phyloP scores from a whole-genome alignment of 2,329 filamentous ascomycete genomes.

The Xylaria arbuscula region DNA sequence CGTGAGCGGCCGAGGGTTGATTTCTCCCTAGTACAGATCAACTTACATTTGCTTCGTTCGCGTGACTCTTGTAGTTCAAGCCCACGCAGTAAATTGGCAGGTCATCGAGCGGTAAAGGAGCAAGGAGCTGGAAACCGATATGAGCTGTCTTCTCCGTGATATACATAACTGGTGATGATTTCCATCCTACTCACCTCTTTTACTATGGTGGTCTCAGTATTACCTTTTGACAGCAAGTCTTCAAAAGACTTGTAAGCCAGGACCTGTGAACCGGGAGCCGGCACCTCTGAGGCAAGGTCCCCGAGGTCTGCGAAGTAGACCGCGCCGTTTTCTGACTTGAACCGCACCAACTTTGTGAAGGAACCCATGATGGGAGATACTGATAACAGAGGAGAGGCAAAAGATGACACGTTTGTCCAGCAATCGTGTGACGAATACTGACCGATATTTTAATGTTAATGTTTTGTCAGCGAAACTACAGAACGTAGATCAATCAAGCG shows the following conservation, averaged over 20 bases:
- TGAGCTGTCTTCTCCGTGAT: background rate
- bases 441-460: background rate
- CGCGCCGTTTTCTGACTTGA: conserved; percentile 36
- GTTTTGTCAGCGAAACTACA: background rate
- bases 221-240: conserved; percentile 18
- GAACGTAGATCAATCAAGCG: too few relatives aligned
- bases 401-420: background rate
- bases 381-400: background rate
- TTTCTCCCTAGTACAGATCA: background rate
- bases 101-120: conserved; percentile 34
- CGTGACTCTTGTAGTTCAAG: conserved; percentile 44
- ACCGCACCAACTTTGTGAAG: conserved; percentile 39
- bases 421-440: background rate
- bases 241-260: conserved; percentile 33
- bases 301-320: conserved; percentile 40
- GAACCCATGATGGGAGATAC: conserved; percentile 21
- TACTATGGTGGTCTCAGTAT: conserved; percentile 15
- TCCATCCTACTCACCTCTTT: conserved; percentile 30
- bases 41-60: conserved; percentile 35
- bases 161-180: background rate
- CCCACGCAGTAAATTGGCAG: conserved; percentile 46
- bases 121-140: conserved; percentile 18
- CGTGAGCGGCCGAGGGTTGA: background rate
- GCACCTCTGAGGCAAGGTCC: conserved; percentile 28
- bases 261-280: conserved; percentile 18